A percentile compares a stretch with the other conserved stretches of the same genome.
Conservation (phyloP, 2,329 filamentous ascomycete species). For the Pseudomassariella vexata region DNA sequence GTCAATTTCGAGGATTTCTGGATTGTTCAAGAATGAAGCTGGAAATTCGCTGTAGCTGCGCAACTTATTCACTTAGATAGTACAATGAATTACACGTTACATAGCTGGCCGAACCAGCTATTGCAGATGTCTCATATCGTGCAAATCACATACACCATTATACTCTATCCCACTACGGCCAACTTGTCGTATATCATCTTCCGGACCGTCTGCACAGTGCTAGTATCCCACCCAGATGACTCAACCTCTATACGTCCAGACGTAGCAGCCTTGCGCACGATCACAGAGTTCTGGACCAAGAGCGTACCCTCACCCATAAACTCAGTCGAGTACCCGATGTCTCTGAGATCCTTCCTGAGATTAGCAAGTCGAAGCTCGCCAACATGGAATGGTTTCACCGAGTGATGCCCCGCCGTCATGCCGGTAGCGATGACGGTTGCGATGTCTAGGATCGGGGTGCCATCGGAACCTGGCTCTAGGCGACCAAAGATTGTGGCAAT, state of each 20-base stretch:
- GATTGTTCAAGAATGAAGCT: no score
- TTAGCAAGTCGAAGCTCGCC: conserved; percentile 88
- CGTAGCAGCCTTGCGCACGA: conserved; percentile 76
- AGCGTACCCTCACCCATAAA: conserved; percentile 91
- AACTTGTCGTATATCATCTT: conserved; percentile 89
- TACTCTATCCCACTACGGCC: conserved; percentile 73
- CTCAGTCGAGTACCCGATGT: conserved; percentile 78
- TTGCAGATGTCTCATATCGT: no score
- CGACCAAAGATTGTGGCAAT: conserved; percentile 89
- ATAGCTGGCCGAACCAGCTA: no score
- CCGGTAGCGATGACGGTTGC: conserved; percentile 13
- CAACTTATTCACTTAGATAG: no score
- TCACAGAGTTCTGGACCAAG: conserved; percentile 81
- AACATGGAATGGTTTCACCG: conserved; percentile 83
- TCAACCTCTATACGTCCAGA: conserved; percentile 88
- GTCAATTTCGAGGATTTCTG: no score
- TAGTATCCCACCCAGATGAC: conserved; percentile 55
- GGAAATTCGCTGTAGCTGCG: no score
- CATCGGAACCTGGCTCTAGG: conserved; percentile 19
- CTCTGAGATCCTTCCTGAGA: conserved; percentile 76
- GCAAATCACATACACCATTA: no score
- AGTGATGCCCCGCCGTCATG: conserved; percentile 59
- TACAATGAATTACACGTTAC: no score
- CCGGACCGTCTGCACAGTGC: conserved; percentile 81
- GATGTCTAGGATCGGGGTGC: conserved; percentile 26